Evolutionary conservation across 2,329 filamentous ascomycete species (phyloP).

Genomic region (Aspergillus intermedius): DNA sequence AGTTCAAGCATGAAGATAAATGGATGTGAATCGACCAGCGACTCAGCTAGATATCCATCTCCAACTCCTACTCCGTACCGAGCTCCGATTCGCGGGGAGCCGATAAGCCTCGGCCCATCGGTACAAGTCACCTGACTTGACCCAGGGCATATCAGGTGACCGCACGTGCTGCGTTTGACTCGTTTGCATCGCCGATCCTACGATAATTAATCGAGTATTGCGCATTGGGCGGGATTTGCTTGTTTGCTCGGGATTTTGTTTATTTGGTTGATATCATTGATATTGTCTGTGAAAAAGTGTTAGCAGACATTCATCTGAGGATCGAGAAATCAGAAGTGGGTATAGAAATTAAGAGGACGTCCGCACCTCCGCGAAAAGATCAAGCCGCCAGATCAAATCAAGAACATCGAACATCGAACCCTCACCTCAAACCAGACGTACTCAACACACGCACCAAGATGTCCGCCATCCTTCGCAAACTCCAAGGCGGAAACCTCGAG

Average conservation of each 20-base stretch:
- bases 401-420: too few relatives aligned
- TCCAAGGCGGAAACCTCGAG: slow-evolving; percentile 86
- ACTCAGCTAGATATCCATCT: neutral
- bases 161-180: slow-evolving; percentile 14
- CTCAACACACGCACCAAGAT: slow-evolving; percentile 17
- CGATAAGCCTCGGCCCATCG: slow-evolving; percentile 10
- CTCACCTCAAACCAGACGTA: too few relatives aligned
- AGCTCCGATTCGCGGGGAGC: slow-evolving; percentile 10
- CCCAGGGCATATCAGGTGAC: slow-evolving; percentile 4
- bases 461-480: slow-evolving; percentile 40
- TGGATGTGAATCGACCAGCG: neutral
- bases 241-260: too few relatives aligned
- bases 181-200: slow-evolving; percentile 9
- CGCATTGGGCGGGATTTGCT: neutral
- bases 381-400: too few relatives aligned
- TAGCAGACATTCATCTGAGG: too few relatives aligned
- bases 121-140: slow-evolving; percentile 1
- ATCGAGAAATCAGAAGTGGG: too few relatives aligned
- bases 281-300: too few relatives aligned
- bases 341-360: too few relatives aligned
- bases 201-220: slow-evolving; percentile 8
- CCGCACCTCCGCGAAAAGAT: too few relatives aligned
- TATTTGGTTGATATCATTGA: too few relatives aligned
- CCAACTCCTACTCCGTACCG: too few relatives aligned
- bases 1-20: too few relatives aligned